Percentiles rank a stretch among this genome's conserved stretches.
Conservation (phyloP, 257 asterid genomes). For the Knoxia roxburghii region DNA sequence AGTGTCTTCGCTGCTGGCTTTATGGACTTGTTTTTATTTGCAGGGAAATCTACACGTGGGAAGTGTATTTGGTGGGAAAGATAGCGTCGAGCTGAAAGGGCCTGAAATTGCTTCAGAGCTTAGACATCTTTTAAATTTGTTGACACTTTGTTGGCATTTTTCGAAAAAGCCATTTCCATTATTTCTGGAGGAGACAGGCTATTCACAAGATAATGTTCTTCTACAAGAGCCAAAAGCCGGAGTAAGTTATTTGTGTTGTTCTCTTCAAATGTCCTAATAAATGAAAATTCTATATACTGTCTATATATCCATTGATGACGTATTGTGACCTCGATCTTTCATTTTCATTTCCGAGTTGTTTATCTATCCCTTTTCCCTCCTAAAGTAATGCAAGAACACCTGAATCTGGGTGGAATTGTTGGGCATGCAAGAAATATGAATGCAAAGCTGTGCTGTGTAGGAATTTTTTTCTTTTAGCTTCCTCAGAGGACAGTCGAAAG, state of each 20-base stretch:
- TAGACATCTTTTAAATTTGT: conserved; percentile 61
- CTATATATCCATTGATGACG: background rate
- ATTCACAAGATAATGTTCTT: conserved; percentile 71
- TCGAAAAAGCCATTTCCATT: conserved; percentile 79
- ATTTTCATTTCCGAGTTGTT: background rate
- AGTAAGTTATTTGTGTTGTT: conserved; percentile 40
- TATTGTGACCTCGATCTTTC: background rate
- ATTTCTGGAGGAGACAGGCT: conserved; percentile 91
- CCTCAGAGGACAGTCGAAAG: background rate
- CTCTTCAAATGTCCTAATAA: background rate
- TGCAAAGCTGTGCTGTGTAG: too few relatives aligned
- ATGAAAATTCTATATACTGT: background rate
- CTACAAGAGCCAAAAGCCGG: conserved; percentile 99
- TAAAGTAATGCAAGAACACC: too few relatives aligned
- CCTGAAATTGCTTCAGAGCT: conserved; percentile 76
- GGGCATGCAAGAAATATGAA: too few relatives aligned
- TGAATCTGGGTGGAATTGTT: too few relatives aligned
- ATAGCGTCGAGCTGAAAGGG: conserved; percentile 69
- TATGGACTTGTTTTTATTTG: conserved; percentile 19
- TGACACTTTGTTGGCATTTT: conserved; percentile 95
- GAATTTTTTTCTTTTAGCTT: background rate
- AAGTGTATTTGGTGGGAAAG: conserved; percentile 79
- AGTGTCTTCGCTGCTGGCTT: background rate
- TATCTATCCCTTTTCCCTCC: too few relatives aligned
- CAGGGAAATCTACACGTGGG: conserved; percentile 78